These are phyloP conservation scores for Cordyceps cateniannulata DNA, from an alignment of 2,329 filamentous ascomycete species.

Conservation along the genomic window DNA sequence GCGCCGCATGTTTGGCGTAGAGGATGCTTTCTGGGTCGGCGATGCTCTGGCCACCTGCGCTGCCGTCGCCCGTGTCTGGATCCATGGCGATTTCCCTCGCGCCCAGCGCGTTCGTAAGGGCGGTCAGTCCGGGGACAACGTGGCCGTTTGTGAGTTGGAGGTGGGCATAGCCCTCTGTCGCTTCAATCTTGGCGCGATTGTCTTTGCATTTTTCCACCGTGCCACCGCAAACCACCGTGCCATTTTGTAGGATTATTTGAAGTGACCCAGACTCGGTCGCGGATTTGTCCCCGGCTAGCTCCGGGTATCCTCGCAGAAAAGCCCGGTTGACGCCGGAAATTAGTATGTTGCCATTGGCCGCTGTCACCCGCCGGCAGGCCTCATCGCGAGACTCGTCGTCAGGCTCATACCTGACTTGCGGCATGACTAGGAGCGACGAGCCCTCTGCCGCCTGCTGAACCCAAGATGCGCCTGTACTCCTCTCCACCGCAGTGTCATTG, in stretches of 20 bases:
- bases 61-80: constrained; percentile 40
- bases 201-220: background rate
- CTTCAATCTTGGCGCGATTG: constrained; percentile 19
- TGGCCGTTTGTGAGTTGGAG: constrained; percentile 39
- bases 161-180: constrained; percentile 21
- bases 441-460: background rate
- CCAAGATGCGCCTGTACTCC: constrained; percentile 19
- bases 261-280: background rate
- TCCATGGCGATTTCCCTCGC: constrained; percentile 42
- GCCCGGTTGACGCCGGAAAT: constrained; percentile 31
- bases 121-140: constrained; percentile 42
- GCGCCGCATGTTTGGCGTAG: constrained; percentile 35
- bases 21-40: constrained; percentile 25
- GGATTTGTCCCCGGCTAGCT: background rate
- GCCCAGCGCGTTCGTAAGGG: constrained; percentile 41
- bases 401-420: constrained; percentile 19
- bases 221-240: background rate
- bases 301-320: constrained; percentile 24
- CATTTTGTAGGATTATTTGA: background rate
- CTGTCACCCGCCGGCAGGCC: constrained; percentile 20
- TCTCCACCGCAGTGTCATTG: constrained; percentile 25
- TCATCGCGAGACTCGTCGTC: constrained; percentile 16
- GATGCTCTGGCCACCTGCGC: constrained; percentile 21
- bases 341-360: constrained; percentile 23
- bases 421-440: constrained; percentile 3